phyloP scores from a whole-genome alignment of 2,329 filamentous ascomycete species.

The Fusarium sp. region DNA sequence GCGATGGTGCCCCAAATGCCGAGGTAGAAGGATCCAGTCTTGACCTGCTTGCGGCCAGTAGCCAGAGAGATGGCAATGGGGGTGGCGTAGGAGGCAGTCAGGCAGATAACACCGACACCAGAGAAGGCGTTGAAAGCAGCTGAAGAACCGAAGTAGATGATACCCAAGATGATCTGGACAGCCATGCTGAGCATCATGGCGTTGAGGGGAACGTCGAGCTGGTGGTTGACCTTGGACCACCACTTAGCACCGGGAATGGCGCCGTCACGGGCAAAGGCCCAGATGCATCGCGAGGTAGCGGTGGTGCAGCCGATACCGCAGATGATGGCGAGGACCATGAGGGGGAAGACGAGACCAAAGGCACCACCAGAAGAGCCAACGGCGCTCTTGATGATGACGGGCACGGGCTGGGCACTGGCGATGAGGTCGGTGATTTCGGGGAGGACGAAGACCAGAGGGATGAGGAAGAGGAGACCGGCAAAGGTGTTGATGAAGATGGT shows the following conservation, averaged over 20 bases:
- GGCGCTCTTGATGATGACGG: constrained; percentile 72
- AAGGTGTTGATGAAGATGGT: constrained; percentile 76
- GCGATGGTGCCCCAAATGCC: constrained; percentile 70
- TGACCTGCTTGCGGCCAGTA: constrained; percentile 69
- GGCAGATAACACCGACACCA: constrained; percentile 76
- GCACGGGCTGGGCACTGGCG: constrained; percentile 70
- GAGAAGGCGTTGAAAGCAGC: constrained; percentile 81
- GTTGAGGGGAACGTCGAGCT: constrained; percentile 74
- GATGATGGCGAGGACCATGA: constrained; percentile 74
- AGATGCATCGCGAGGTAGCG: constrained; percentile 74
- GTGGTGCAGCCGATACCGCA: constrained; percentile 79
- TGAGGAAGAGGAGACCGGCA: constrained; percentile 74
- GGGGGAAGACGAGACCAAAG: constrained; percentile 71
- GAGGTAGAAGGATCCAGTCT: constrained; percentile 69
- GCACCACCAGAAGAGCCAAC: constrained; percentile 71
- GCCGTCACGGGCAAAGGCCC: constrained; percentile 78
- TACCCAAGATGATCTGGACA: constrained; percentile 71
- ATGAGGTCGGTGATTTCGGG: constrained; percentile 70
- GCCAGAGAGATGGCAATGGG: constrained; percentile 75
- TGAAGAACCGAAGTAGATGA: constrained; percentile 77
- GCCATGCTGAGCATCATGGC: constrained; percentile 79
- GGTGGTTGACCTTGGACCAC: constrained; percentile 72
- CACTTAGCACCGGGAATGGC: constrained; percentile 72
- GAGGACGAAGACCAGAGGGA: constrained; percentile 77
- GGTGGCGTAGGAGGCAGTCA: constrained; percentile 75